phyloP scores from a whole-genome alignment of 1,284 basidiomycete species.

The Lentinula novae-zelandiae region DNA sequence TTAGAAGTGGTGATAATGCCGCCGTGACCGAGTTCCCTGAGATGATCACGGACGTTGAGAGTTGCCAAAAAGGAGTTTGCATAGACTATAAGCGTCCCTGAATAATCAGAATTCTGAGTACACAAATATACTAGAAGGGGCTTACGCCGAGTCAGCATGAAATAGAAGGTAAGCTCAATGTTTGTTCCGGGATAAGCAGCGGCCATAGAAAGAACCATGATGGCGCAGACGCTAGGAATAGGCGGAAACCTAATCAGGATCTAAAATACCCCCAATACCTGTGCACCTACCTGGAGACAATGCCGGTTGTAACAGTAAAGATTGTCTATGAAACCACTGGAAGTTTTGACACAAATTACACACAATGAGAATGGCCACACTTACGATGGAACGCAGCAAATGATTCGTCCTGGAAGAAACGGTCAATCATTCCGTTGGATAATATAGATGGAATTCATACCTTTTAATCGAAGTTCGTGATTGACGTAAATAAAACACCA shows the following conservation, averaged over 20 bases:
- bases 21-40: neutral
- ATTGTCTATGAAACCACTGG: neutral
- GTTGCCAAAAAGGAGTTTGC: conserved; percentile 12
- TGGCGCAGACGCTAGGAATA: conserved; percentile 10
- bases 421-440: neutral
- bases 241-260: neutral
- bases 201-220: conserved; percentile 12
- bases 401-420: conserved; percentile 5
- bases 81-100: neutral
- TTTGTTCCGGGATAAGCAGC: conserved; percentile 9
- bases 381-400: conserved; percentile 2
- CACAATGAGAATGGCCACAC: neutral
- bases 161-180: conserved; percentile 10
- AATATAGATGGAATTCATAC: neutral
- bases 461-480: conserved; percentile 6
- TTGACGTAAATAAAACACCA: conserved; percentile 8
- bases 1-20: conserved; percentile 4
- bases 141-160: conserved; percentile 11
- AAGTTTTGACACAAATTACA: neutral
- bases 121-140: neutral
- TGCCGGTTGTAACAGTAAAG: conserved; percentile 7
- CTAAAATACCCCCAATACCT: no score
- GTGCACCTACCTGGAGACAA: neutral
- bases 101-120: neutral
- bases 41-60: conserved; percentile 12